Conservation (phyloP, 345 rosid species). For the Mallotus nudiflorus region DNA sequence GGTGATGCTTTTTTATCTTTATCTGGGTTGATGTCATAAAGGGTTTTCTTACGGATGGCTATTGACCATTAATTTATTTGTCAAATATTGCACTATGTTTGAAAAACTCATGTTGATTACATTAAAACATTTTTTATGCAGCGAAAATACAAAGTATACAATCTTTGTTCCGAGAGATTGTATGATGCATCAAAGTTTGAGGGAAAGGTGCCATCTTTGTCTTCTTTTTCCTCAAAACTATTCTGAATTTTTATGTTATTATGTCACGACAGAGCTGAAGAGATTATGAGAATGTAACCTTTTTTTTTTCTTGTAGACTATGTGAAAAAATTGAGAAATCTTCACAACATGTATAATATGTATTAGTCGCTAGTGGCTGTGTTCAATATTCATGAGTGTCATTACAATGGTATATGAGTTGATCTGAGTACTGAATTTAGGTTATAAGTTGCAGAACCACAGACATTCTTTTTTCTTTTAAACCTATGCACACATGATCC, state of each 20-base stretch:
- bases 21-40: neutral
- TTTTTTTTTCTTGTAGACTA: neutral
- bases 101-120: constrained; percentile 13
- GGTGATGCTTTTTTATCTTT: neutral
- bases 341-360: neutral
- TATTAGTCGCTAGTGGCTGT: neutral
- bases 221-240: constrained; percentile 3
- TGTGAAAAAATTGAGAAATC: neutral
- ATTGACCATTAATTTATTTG: constrained; percentile 7
- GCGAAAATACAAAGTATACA: constrained; percentile 37
- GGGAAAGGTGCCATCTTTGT: constrained; percentile 30
- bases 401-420: neutral
- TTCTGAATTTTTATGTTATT: constrained; percentile 1
- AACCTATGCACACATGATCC: neutral
- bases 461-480: neutral
- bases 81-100: neutral
- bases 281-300: neutral
- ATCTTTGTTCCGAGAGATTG: constrained; percentile 36
- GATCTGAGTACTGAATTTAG: neutral
- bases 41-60: neutral
- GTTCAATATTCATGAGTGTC: neutral
- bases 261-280: neutral
- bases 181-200: constrained; percentile 32
- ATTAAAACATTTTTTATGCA: constrained; percentile 21
- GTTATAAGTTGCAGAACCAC: neutral